A percentile compares a stretch with the other conserved stretches of the same genome.
phyloP scores from a whole-genome alignment of 768 basidiomycete genomes.

The Lactarius sp. region DNA sequence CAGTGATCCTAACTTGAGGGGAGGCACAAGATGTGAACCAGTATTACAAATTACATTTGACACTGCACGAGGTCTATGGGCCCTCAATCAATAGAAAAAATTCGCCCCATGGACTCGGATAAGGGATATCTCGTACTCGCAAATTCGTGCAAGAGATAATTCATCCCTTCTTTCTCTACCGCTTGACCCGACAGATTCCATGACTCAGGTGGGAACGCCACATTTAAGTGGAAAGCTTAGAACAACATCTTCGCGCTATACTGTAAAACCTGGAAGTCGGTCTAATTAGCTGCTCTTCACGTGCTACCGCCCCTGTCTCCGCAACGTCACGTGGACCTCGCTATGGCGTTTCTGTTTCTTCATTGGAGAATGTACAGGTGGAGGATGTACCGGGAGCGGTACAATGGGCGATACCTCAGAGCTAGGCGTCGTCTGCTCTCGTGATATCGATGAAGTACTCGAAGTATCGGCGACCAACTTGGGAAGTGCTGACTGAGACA shows the following conservation, averaged over 20 bases:
- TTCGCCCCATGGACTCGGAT: neutral
- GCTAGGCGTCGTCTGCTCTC: too few species aligned
- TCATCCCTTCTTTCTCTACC: too few species aligned
- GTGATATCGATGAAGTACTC: neutral
- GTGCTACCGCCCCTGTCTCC: constrained; percentile 17
- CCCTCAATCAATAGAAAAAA: neutral
- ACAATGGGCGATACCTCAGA: neutral
- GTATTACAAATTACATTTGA: neutral
- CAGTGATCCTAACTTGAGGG: neutral
- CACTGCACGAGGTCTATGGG: neutral
- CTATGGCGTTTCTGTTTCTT: neutral
- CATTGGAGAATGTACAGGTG: too few species aligned
- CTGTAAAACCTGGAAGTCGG: too few species aligned
- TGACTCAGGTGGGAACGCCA: neutral
- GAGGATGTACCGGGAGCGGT: neutral
- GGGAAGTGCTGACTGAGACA: constrained; percentile 22
- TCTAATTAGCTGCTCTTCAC: too few species aligned
- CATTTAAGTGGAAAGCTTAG: neutral
- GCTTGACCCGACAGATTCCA: too few species aligned
- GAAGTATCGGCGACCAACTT: neutral
- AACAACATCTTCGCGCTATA: too few species aligned
- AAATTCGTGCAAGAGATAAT: neutral
- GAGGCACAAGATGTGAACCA: neutral
- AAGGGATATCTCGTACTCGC: too few species aligned
- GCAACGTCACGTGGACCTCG: neutral